Base-by-base conservation (phyloP, 1,284 basidiomycete genomes). In the Inonotus obliquus region DNA sequence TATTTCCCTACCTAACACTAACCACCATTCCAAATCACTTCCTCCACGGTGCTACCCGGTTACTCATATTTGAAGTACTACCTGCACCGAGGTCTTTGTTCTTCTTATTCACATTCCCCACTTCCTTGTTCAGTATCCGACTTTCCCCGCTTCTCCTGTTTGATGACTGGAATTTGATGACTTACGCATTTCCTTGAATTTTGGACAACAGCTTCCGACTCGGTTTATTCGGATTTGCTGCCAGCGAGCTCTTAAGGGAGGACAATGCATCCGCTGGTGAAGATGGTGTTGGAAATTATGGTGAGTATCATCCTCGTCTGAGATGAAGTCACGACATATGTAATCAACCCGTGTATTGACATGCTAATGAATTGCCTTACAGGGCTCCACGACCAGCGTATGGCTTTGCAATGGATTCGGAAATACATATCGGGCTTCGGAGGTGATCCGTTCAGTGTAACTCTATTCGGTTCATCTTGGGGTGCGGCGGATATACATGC, bases 241-340 rank as follows among this genome's bases (percentile, higher is more conserved):
- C 85, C 9, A 83, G 81, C 63, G 76, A 79, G 27, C 78, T 80
- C 54, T 76, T 91, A 58, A 78, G 78, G 47, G 86, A 87, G 62
- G 87, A 89, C 68, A 89, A 88, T 72, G 75, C 75, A 59, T 69
- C 73, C 37, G 80, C 77, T 27, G 86, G 85, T 35, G 85, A 89
- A 54, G 79, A 82, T 57, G 88, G 87, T n/a, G 83, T 84, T 19
- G 88, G 88, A 21, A 91, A 91, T 73, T 91, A 88, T 67, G 88
- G 87, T 83, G 67, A 41, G 79, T 73, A 37, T 23, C 2, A 57
- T 55, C n/a, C 52, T 45, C 38, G 51, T 60, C 61, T 19, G 37
- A 35, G 29, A 32, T 59, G 5, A 37, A 19, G 39, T 52, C 7
- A 13, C 48, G 32, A 9, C 21, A 38, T n/a, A 56, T 35, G 14